Evolutionary conservation across 352 stramenopile species (phyloP), one percentile per base, ranked within the genome.

Genomic region (Pythium apleroticum): DNA sequence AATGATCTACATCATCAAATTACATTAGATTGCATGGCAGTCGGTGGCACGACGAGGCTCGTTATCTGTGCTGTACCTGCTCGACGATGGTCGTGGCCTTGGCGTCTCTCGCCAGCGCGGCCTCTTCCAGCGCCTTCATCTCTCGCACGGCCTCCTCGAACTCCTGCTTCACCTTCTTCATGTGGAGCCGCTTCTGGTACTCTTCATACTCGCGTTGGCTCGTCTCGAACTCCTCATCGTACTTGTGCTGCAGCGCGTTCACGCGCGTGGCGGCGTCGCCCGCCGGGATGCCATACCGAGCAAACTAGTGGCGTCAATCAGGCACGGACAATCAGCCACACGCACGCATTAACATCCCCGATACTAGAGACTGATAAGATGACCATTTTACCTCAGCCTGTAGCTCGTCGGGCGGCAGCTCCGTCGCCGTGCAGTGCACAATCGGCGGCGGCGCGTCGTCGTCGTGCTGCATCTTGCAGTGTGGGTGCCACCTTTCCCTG

Each of bases 351-450:
- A n/a, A n/a, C n/a, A n/a, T n/a, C n/a, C n/a, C n/a, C n/a, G n/a
- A n/a, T n/a, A n/a, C n/a, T n/a, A n/a, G n/a, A n/a, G n/a, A n/a
- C n/a, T n/a, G n/a, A n/a, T n/a, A n/a, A n/a, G n/a, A n/a, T n/a
- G n/a, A n/a, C n/a, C n/a, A n/a, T n/a, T n/a, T n/a, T n/a, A 89
- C 81, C 78, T 91, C 83, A 17, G 66, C 75, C 45, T 87, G 80
- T 17, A 88, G 55, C 30, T 91, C 83, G 17, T 91, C 83, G 0
- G 74, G 67, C 19, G 72, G 61, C 14, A 91, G 59, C 39, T 88
- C 77, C 4, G 62, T 77, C 25, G 80, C 80, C 19, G 71, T 66
- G 41, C 80, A 75, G 25, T 63, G 77, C 28, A 82, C 76, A 9
- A 73, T 71, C 28, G 57, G 65, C 55, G 65, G 52, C 19, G 63